Percentiles rank a stretch among this genome's conserved stretches.
These are phyloP conservation scores for Sabuloglossum arenarium DNA, from an alignment of 495 filamentous ascomycete species.

Conservation along the genomic window DNA sequence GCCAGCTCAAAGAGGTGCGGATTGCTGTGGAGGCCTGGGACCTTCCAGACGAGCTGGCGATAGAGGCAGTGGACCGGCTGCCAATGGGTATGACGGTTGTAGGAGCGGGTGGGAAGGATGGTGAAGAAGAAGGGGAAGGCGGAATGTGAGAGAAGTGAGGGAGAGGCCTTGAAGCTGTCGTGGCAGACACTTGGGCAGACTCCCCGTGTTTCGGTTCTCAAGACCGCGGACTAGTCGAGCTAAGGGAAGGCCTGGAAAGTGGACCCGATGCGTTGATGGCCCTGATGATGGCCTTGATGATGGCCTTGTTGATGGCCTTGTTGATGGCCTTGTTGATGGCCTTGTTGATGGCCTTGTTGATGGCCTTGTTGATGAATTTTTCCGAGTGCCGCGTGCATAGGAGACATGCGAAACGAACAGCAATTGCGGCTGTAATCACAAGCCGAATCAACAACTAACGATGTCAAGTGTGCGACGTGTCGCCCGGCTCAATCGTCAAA, in stretches of 20 bases:
- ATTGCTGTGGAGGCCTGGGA: background rate
- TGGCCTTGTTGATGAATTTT: slow-evolving; percentile 1
- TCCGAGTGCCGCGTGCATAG: background rate
- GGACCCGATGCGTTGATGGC: background rate
- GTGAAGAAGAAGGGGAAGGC: background rate
- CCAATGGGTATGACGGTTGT: background rate
- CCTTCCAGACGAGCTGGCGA: background rate
- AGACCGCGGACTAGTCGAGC: background rate
- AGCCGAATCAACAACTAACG: background rate
- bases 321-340: slow-evolving; percentile 1
- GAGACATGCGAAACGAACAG: slow-evolving; percentile 1
- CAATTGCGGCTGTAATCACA: slow-evolving; percentile 4
- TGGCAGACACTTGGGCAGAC: background rate
- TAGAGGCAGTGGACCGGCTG: background rate
- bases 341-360: background rate
- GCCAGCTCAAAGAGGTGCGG: background rate
- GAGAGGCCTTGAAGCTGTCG: background rate
- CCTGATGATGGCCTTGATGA: background rate
- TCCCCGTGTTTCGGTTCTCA: background rate
- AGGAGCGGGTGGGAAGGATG: background rate
- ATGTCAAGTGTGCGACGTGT: background rate
- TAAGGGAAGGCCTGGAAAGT: background rate
- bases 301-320: background rate
- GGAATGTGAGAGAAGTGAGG: background rate
- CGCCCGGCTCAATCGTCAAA: background rate